These are phyloP conservation scores for Xylariaceae sp. DNA, from an alignment of 2,329 filamentous ascomycete species.

Conservation along the genomic window DNA sequence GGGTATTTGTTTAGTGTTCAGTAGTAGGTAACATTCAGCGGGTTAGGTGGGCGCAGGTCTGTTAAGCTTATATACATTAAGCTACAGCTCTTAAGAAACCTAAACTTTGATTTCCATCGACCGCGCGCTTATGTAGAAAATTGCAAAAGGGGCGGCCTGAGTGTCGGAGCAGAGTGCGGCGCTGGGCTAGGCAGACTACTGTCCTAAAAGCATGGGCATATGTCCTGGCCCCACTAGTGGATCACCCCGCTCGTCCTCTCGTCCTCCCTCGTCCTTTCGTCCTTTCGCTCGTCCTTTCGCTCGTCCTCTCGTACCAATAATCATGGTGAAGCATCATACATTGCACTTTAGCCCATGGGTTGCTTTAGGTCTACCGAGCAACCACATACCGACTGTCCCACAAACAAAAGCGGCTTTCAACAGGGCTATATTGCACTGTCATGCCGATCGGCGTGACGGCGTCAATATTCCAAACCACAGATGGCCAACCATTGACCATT, in stretches of 20 bases:
- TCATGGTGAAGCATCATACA: not conserved
- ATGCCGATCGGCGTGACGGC: not conserved
- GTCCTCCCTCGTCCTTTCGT: too few relatives aligned
- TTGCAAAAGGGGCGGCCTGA: too few relatives aligned
- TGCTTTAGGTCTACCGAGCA: not conserved
- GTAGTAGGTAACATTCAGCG: not conserved
- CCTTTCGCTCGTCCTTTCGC: not conserved
- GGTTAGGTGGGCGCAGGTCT: not conserved
- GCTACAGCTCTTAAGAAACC: not conserved
- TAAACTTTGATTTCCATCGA: not conserved
- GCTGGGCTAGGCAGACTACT: too few relatives aligned
- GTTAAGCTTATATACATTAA: not conserved
- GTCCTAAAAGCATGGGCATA: too few relatives aligned
- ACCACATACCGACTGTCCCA: not conserved
- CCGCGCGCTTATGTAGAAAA: not conserved
- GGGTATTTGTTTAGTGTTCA: not conserved
- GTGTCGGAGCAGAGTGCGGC: too few relatives aligned
- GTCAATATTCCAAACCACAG: not conserved
- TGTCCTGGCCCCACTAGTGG: too few relatives aligned
- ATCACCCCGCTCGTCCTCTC: too few relatives aligned
- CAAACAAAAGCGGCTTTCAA: not conserved
- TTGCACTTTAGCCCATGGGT: not conserved
- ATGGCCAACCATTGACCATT: slow-evolving; percentile 1
- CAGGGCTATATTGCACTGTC: not conserved
- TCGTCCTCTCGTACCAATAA: not conserved